Evolutionary conservation across 2,329 filamentous ascomycete species (phyloP), one percentile per base, ranked within the genome.

Genomic region (Byssochlamys sp.): DNA sequence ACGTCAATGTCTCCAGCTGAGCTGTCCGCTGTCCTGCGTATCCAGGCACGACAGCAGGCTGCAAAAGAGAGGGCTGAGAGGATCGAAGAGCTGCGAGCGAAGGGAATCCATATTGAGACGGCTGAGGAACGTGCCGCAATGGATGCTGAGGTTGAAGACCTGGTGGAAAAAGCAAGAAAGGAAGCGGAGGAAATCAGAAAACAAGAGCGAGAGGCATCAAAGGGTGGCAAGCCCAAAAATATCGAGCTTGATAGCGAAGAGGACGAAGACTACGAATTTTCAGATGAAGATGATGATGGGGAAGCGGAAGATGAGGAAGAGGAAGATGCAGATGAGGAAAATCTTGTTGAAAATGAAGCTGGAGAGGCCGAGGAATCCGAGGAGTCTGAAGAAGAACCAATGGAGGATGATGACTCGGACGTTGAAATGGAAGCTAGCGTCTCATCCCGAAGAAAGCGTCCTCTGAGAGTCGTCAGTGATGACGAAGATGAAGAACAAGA

Each of bases 101-200:
- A 88, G 72, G 94, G 94, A 6, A 81, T 96, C 27, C 77, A 87
- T 26, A 79, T 97, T 19, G 87, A 91, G 70, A 96, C 89, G 0
- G 84, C 86, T 1, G 92, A 96, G 72, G 91, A 99, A 71, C 84
- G 89, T 24, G 88, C 91, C 67, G 83, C 84, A 33, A 88, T 95
- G 69, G 84, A 90, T 71, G 85, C 88, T 58, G 85, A 91, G 59
- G 84, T 96, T 11, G 94, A 97, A 65, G 88, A 96, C 66, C 82
- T 97, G 59, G 83, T 97, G 27, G 87, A 92, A 53, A 91, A 87
- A 66, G 92, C 91, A 24, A 82, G 91, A 58, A 80, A 85, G 60
- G 90, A 97, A 69, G 91, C 87, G 1, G 83, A 88, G 51, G 85
- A 88, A 63, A 85, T 97, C 54, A 87, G 86, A 73, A 84, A 87